These are phyloP conservation scores for Phenoliferia sp. DNA, from an alignment of 1,284 basidiomycete genomes.

Conservation along the genomic window DNA sequence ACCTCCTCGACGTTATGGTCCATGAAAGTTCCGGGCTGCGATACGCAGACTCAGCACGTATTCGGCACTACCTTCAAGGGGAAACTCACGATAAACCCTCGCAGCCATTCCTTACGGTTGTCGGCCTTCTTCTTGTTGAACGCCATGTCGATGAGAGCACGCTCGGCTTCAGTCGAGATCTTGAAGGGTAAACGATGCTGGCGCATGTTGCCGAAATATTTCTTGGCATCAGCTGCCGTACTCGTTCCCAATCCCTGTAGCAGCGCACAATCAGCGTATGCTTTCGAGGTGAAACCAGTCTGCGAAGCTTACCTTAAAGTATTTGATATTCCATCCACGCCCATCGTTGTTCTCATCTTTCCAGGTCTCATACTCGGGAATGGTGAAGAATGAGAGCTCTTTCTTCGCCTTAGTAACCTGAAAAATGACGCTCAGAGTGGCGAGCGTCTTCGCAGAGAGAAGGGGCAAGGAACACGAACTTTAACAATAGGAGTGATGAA, in stretches of 20 bases:
- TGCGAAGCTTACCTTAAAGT: constrained; percentile 95
- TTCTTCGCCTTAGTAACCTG: constrained; percentile 75
- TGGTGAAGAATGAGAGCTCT: constrained; percentile 87
- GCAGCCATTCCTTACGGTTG: constrained; percentile 96
- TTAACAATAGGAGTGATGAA: constrained; percentile 98
- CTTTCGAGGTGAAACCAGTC: constrained; percentile 30
- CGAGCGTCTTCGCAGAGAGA: neutral
- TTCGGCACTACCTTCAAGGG: neutral
- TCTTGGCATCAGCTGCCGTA: constrained; percentile 77
- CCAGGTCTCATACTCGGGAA: constrained; percentile 96
- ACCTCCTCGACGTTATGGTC: constrained; percentile 86
- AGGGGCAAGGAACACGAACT: constrained; percentile 49
- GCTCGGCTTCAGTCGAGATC: constrained; percentile 73
- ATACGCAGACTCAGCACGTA: neutral
- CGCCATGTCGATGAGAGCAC: constrained; percentile 88
- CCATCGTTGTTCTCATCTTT: constrained; percentile 71
- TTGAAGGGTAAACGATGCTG: constrained; percentile 94
- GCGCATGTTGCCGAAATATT: constrained; percentile 87
- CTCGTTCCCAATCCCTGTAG: constrained; percentile 90
- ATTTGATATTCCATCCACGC: constrained; percentile 85
- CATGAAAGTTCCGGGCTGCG: constrained; percentile 85
- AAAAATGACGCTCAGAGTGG: neutral
- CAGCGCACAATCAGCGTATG: neutral
- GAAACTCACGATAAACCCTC: constrained; percentile 71
- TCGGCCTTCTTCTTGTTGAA: constrained; percentile 99